phyloP scores from a whole-genome alignment of 2,329 filamentous ascomycete species.

The Coniosporium tulheliwenetii region DNA sequence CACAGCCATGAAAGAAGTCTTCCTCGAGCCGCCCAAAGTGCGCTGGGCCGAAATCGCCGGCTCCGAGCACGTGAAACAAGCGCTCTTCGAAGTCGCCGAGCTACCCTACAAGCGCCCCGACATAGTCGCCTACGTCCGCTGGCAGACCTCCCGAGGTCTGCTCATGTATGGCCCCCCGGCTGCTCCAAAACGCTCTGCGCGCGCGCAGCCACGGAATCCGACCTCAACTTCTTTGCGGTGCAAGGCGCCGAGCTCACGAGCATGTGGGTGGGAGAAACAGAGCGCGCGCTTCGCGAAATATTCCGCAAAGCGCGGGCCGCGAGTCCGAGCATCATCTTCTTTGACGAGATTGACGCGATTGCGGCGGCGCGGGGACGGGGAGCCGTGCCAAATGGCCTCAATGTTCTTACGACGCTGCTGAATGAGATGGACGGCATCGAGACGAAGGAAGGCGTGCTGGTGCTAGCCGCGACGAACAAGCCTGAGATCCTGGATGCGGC shows the following conservation, averaged over 20 bases:
- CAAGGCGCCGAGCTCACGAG: slow-evolving; percentile 88
- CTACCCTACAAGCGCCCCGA: slow-evolving; percentile 41
- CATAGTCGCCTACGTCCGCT: slow-evolving; percentile 32
- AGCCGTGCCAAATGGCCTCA: slow-evolving; percentile 43
- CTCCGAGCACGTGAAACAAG: slow-evolving; percentile 55
- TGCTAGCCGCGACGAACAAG: slow-evolving; percentile 83
- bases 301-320: slow-evolving; percentile 78
- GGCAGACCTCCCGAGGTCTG: slow-evolving; percentile 60
- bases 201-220: slow-evolving; percentile 77
- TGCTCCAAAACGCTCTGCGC: slow-evolving; percentile 91
- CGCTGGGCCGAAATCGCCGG: slow-evolving; percentile 82
- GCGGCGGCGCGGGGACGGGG: slow-evolving; percentile 42
- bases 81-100: slow-evolving; percentile 41
- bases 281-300: slow-evolving; percentile 68
- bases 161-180: slow-evolving; percentile 86
- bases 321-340: slow-evolving; percentile 85
- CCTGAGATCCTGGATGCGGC: slow-evolving; percentile 77
- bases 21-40: slow-evolving; percentile 74
- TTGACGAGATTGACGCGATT: slow-evolving; percentile 90
- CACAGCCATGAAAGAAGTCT: slow-evolving; percentile 77
- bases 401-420: slow-evolving; percentile 76
- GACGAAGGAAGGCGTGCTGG: slow-evolving; percentile 63
- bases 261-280: slow-evolving; percentile 95
- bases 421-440: slow-evolving; percentile 97
- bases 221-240: slow-evolving; percentile 85